Evolutionary conservation across 2,329 filamentous ascomycete species (phyloP).

Genomic region (Alternaria gansuensis): DNA sequence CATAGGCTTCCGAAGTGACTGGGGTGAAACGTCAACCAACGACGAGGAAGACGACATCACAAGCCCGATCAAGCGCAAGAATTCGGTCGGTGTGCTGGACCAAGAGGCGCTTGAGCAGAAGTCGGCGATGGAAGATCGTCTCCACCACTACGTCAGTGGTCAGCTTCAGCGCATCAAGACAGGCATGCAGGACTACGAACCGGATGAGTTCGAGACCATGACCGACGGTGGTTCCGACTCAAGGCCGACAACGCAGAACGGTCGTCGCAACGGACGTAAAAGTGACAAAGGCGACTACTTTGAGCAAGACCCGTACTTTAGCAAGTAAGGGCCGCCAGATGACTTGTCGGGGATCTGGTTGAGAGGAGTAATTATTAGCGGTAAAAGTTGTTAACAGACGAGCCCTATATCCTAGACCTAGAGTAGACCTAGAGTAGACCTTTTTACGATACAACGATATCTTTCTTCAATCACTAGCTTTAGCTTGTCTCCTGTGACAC

Average conservation of each 20-base stretch:
- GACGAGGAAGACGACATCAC: conserved; percentile 48
- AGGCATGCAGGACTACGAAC: conserved; percentile 62
- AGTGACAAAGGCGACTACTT: conserved; percentile 42
- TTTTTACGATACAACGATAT: conserved; percentile 10
- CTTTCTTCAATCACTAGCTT: neutral
- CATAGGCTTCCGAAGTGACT: conserved; percentile 85
- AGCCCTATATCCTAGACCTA: conserved; percentile 35
- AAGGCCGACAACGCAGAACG: conserved; percentile 37
- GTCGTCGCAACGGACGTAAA: conserved; percentile 28
- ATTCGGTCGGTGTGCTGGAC: conserved; percentile 62
- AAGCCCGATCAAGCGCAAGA: conserved; percentile 51
- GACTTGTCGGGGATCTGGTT: neutral
- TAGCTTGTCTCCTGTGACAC: neutral
- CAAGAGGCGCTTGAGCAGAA: conserved; percentile 59
- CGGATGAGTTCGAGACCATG: conserved; percentile 70
- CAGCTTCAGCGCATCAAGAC: conserved; percentile 78
- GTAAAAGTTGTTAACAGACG: conserved; percentile 18
- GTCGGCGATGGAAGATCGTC: conserved; percentile 64
- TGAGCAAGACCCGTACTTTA: conserved; percentile 42
- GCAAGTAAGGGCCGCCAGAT: conserved; percentile 23
- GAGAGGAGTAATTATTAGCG: conserved; percentile 9
- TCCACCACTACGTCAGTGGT: conserved; percentile 82
- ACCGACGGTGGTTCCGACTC: conserved; percentile 55
- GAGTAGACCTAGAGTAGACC: conserved; percentile 28
- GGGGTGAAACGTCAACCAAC: conserved; percentile 54